phyloP scores from a whole-genome alignment of 2,329 filamentous ascomycete species.

The Ophiosphaerella herpotricha region DNA sequence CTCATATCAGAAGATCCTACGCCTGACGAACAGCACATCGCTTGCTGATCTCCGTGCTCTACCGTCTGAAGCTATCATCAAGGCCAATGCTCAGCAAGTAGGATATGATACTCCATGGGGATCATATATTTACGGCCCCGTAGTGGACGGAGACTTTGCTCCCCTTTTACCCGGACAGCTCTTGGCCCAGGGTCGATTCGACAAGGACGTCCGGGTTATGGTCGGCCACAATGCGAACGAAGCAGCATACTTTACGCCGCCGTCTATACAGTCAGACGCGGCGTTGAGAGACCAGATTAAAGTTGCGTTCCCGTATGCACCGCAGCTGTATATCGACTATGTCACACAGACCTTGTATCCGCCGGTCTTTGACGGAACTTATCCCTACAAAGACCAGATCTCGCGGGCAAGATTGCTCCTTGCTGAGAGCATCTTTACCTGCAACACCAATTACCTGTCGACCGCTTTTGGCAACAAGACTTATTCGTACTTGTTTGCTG shows the following conservation, averaged over 20 bases:
- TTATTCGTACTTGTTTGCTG: slow-evolving; percentile 58
- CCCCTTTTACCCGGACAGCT: slow-evolving; percentile 41
- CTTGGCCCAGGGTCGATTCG: slow-evolving; percentile 44
- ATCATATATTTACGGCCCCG: slow-evolving; percentile 38
- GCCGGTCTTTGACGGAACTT: slow-evolving; percentile 52
- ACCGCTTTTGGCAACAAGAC: slow-evolving; percentile 53
- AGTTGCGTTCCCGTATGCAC: slow-evolving; percentile 34
- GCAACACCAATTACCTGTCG: slow-evolving; percentile 59
- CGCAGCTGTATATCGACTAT: slow-evolving; percentile 44
- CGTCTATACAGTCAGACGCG: slow-evolving; percentile 40
- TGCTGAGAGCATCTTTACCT: slow-evolving; percentile 54
- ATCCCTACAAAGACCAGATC: slow-evolving; percentile 53
- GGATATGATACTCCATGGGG: slow-evolving; percentile 40
- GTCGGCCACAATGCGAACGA: slow-evolving; percentile 53
- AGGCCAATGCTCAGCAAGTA: slow-evolving; percentile 42
- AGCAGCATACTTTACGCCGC: slow-evolving; percentile 51
- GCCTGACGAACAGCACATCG: slow-evolving; percentile 38
- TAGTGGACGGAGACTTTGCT: slow-evolving; percentile 41
- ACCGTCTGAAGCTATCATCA: slow-evolving; percentile 35
- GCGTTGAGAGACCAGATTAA: slow-evolving; percentile 33
- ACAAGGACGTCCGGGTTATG: slow-evolving; percentile 42
- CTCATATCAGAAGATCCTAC: slow-evolving; percentile 35
- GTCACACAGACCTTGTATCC: slow-evolving; percentile 56
- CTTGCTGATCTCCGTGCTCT: slow-evolving; percentile 42
- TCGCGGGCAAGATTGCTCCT: slow-evolving; percentile 49